phyloP scores from a whole-genome alignment of 1,139 yeast genomes.

The Meyerozyma elateridarum region DNA sequence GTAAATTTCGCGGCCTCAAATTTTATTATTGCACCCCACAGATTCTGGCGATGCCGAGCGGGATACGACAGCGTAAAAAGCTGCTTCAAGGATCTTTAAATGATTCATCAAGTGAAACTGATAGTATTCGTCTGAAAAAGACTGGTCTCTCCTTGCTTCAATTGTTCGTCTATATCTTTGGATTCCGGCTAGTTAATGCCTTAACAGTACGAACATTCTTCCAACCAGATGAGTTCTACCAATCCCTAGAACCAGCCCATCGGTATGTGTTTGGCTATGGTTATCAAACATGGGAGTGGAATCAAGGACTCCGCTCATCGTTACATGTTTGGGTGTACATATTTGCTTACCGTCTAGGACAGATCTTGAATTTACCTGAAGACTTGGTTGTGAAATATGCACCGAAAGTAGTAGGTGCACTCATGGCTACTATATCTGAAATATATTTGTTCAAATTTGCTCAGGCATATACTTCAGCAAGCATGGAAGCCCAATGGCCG shows the following conservation, averaged over 20 bases:
- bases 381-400: conserved; percentile 11
- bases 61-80: too few relatives aligned
- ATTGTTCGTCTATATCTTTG: conserved; percentile 9
- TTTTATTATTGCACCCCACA: too few relatives aligned
- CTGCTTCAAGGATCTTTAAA: too few relatives aligned
- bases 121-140: too few relatives aligned
- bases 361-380: conserved; percentile 10
- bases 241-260: conserved; percentile 91
- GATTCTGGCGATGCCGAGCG: too few relatives aligned
- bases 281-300: conserved; percentile 94
- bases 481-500: conserved; percentile 17
- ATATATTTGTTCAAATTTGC: conserved; percentile 50
- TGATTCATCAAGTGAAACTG: too few relatives aligned
- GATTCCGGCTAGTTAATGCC: conserved; percentile 55
- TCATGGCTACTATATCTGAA: conserved; percentile 72
- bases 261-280: conserved; percentile 71
- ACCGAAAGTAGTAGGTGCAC: conserved; percentile 70
- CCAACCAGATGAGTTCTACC: conserved; percentile 97
- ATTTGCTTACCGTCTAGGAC: conserved; percentile 26
- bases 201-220: conserved; percentile 67
- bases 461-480: conserved; percentile 25
- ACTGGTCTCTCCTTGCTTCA: too few relatives aligned
- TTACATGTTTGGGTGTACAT: conserved; percentile 75
- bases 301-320: conserved; percentile 65
- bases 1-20: too few relatives aligned